Percentiles rank a stretch among this genome's conserved stretches.
These are phyloP conservation scores for Rhizopus delemar DNA, from an alignment of 371 early-diverging fungal species.

Conservation along the genomic window DNA sequence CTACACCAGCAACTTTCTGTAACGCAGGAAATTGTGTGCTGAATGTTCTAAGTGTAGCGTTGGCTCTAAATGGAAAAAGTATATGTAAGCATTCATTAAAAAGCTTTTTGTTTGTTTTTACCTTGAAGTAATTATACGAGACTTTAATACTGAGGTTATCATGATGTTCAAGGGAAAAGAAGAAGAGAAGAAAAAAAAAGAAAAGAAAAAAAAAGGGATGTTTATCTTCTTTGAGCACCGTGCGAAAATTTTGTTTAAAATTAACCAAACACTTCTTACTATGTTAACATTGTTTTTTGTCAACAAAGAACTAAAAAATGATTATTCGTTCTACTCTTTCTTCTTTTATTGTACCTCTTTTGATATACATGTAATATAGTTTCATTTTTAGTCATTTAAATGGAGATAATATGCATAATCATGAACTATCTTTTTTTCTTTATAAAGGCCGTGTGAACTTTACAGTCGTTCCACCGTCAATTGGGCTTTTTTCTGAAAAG, in stretches of 20 bases:
- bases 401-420: not conserved
- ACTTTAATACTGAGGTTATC: not conserved
- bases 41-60: slow-evolving; percentile 28
- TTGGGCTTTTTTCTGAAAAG: no score
- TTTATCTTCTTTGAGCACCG: not conserved
- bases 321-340: no score
- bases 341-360: no score
- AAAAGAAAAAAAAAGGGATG: not conserved
- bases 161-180: not conserved
- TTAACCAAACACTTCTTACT: no score
- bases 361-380: no score
- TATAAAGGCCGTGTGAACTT: not conserved
- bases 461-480: not conserved
- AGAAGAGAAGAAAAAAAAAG: not conserved
- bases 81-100: not conserved
- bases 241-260: not conserved
- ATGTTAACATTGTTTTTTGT: no score
- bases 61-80: not conserved
- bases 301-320: no score
- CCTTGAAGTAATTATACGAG: not conserved
- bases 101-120: not conserved
- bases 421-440: not conserved
- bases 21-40: slow-evolving; percentile 44
- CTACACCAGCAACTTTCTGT: slow-evolving; percentile 43
- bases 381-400: no score